phyloP scores from a whole-genome alignment of 116 monocot species.

The Zostera marina region DNA sequence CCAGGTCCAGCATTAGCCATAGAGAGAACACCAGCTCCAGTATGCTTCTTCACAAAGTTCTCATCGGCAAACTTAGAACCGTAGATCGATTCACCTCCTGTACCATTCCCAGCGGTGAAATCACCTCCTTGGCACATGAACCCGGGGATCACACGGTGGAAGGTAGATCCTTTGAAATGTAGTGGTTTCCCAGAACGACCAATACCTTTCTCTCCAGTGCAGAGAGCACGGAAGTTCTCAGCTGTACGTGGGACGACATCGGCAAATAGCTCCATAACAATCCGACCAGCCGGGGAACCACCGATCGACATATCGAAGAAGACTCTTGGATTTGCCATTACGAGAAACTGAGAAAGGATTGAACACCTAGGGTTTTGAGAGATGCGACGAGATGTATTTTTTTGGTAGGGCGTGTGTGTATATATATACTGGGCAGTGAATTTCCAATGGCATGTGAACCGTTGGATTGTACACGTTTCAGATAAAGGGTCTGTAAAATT shows the following conservation, averaged over 20 bases:
- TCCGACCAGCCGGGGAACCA: constrained; percentile 28
- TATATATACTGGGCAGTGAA: too few relatives aligned
- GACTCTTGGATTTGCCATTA: constrained; percentile 7
- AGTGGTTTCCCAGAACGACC: constrained; percentile 57
- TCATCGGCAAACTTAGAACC: constrained; percentile 67
- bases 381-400: too few relatives aligned
- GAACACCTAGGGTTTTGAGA: not conserved
- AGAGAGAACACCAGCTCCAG: constrained; percentile 49
- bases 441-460: too few relatives aligned
- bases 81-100: constrained; percentile 85
- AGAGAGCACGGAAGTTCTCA: constrained; percentile 12
- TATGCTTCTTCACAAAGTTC: constrained; percentile 64
- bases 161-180: constrained; percentile 64
- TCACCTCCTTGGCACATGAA: constrained; percentile 96
- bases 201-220: constrained; percentile 22
- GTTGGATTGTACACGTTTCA: too few relatives aligned
- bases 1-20: constrained; percentile 75
- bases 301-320: constrained; percentile 21
- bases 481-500: too few relatives aligned
- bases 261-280: constrained; percentile 57
- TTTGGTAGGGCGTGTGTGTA: too few relatives aligned
- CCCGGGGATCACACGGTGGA: constrained; percentile 72
- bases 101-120: constrained; percentile 77
- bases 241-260: constrained; percentile 15
- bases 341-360: too few relatives aligned